phyloP scores from a whole-genome alignment of 495 filamentous ascomycete genomes.

The Pseudomonodictys pantanalensis region DNA sequence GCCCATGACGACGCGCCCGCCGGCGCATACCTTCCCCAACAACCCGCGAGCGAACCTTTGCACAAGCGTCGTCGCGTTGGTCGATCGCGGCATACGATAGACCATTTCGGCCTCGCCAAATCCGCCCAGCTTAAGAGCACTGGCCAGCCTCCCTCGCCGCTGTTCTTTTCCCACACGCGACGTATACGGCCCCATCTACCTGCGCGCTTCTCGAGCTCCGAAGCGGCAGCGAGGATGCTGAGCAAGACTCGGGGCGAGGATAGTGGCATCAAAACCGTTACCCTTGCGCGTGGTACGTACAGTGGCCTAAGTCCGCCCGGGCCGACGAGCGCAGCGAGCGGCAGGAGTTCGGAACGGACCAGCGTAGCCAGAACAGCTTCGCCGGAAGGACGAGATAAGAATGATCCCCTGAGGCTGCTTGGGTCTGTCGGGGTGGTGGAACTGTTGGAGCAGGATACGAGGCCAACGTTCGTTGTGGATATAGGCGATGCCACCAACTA shows the following conservation, averaged over 20 bases:
- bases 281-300: constrained; percentile 59
- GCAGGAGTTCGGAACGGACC: constrained; percentile 32
- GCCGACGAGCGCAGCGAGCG: constrained; percentile 50
- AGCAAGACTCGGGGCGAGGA: constrained; percentile 53
- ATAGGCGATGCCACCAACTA: constrained; percentile 53
- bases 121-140: background rate
- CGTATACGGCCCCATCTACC: constrained; percentile 49
- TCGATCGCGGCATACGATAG: constrained; percentile 25
- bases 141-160: constrained; percentile 47
- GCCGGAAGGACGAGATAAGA: constrained; percentile 44
- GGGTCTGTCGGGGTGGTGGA: constrained; percentile 59
- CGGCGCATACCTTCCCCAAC: background rate
- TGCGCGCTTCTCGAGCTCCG: constrained; percentile 53
- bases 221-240: constrained; percentile 58
- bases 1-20: background rate
- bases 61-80: constrained; percentile 32
- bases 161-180: constrained; percentile 58
- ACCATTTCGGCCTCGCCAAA: constrained; percentile 28
- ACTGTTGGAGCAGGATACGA: constrained; percentile 63
- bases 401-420: constrained; percentile 49
- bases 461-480: constrained; percentile 68
- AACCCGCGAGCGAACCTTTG: constrained; percentile 26
- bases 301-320: constrained; percentile 48
- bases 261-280: constrained; percentile 58
- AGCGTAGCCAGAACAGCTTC: constrained; percentile 31